phyloP scores from a whole-genome alignment of 2,329 filamentous ascomycete species.

The Pseudogymnoascus pannorum region DNA sequence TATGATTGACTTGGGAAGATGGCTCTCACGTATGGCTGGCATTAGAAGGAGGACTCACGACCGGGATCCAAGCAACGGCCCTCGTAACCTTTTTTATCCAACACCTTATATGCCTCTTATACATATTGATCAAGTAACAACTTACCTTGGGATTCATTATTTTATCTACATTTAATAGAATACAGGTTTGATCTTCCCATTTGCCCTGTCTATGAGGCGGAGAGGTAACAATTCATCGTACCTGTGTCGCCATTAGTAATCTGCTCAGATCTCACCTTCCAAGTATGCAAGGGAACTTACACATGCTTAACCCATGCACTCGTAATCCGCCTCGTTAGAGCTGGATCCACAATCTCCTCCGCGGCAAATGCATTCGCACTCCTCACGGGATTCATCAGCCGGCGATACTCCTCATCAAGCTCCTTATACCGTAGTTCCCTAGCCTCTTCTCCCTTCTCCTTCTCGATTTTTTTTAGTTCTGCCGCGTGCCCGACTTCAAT shows the following conservation, averaged over 20 bases:
- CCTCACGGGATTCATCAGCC: constrained; percentile 57
- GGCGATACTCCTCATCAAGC: constrained; percentile 51
- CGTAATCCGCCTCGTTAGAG: constrained; percentile 47
- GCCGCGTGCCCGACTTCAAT: constrained; percentile 57
- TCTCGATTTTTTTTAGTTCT: constrained; percentile 49
- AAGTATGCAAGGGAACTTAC: constrained; percentile 33
- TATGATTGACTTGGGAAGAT: not conserved
- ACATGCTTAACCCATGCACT: constrained; percentile 49
- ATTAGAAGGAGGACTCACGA: not conserved
- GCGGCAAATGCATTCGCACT: constrained; percentile 57
- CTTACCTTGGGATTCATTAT: not conserved
- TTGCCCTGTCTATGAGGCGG: constrained; percentile 29
- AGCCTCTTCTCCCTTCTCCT: constrained; percentile 40
- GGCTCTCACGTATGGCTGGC: not conserved
- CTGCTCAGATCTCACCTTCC: constrained; percentile 38
- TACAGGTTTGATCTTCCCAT: constrained; percentile 35
- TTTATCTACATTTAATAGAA: constrained; percentile 26
- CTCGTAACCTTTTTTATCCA: not conserved
- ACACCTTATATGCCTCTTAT: not conserved
- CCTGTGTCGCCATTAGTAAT: constrained; percentile 10
- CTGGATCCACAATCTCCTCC: constrained; percentile 59
- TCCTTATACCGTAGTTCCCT: constrained; percentile 39
- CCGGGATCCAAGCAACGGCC: not conserved
- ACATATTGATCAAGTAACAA: no score
- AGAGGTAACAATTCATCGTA: constrained; percentile 23